Percentiles rank a stretch among this genome's conserved stretches.
These are phyloP conservation scores for Tetrastigma voinierianum DNA, from an alignment of 164 flowering plant genomes.

Conservation along the genomic window DNA sequence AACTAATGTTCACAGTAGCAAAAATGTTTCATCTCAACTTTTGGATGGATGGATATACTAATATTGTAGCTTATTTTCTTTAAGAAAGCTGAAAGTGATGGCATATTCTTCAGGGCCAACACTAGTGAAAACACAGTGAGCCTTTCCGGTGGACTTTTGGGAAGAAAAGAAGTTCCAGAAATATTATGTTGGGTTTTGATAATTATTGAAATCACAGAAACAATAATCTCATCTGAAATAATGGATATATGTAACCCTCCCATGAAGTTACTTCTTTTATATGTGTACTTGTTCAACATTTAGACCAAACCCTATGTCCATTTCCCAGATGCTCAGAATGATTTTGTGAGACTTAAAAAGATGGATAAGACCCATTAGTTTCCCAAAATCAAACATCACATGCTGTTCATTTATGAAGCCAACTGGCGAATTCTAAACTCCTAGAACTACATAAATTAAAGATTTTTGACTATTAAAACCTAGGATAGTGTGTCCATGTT, in stretches of 20 bases:
- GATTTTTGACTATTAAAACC: neutral
- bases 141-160: slow-evolving; percentile 16
- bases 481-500: neutral
- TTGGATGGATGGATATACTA: neutral
- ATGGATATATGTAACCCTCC: no score
- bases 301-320: slow-evolving; percentile 4
- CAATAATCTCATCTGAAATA: slow-evolving; percentile 4
- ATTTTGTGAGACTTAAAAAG: slow-evolving; percentile 7
- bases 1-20: no score
- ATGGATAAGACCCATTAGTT: neutral
- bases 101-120: slow-evolving; percentile 4
- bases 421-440: no score
- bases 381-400: no score
- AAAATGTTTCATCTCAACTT: no score
- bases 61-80: neutral
- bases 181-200: neutral
- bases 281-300: no score
- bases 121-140: slow-evolving; percentile 6
- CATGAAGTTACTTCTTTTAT: no score
- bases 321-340: slow-evolving; percentile 2
- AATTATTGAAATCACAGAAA: neutral
- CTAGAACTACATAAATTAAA: no score
- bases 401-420: no score
- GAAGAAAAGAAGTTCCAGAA: slow-evolving; percentile 9
- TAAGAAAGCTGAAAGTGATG: slow-evolving; percentile 14